A percentile compares a stretch with the other conserved stretches of the same genome.
phyloP scores from a whole-genome alignment of 1,284 basidiomycete genomes.

The Microbotryum violaceum region DNA sequence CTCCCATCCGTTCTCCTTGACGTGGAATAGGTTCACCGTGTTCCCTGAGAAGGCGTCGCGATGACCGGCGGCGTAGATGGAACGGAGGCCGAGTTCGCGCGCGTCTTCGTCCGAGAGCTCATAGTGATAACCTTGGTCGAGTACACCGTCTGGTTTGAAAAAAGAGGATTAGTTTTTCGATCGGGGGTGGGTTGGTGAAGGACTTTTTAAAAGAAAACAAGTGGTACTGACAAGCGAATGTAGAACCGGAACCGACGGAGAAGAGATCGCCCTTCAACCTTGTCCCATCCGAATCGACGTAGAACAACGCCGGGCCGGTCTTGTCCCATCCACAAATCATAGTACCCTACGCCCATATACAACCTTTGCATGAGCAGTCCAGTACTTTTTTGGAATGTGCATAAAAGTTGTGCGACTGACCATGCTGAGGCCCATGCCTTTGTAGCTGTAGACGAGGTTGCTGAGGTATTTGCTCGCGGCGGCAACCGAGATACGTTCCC shows the following conservation, averaged over 20 bases:
- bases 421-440: slow-evolving; percentile 99
- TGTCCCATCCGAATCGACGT: slow-evolving; percentile 96
- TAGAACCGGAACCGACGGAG: slow-evolving; percentile 96
- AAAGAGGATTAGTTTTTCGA: background rate
- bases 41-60: slow-evolving; percentile 98
- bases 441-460: slow-evolving; percentile 96
- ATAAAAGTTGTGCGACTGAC: slow-evolving; percentile 44
- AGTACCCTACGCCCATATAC: slow-evolving; percentile 52
- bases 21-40: slow-evolving; percentile 90
- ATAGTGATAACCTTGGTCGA: slow-evolving; percentile 88
- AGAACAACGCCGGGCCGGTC: slow-evolving; percentile 96
- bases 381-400: no score
- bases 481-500: slow-evolving; percentile 95
- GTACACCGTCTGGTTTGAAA: slow-evolving; percentile 56
- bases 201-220: background rate
- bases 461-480: slow-evolving; percentile 96
- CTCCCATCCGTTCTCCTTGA: slow-evolving; percentile 75
- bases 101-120: slow-evolving; percentile 91
- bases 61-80: slow-evolving; percentile 95
- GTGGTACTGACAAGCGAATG: slow-evolving; percentile 66
- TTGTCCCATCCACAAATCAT: slow-evolving; percentile 99
- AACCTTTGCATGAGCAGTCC: no score
- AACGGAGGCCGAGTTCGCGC: slow-evolving; percentile 84
- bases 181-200: background rate
- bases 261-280: slow-evolving; percentile 94